Conservation (phyloP, 768 basidiomycete genomes). For the Paxillus involutus region DNA sequence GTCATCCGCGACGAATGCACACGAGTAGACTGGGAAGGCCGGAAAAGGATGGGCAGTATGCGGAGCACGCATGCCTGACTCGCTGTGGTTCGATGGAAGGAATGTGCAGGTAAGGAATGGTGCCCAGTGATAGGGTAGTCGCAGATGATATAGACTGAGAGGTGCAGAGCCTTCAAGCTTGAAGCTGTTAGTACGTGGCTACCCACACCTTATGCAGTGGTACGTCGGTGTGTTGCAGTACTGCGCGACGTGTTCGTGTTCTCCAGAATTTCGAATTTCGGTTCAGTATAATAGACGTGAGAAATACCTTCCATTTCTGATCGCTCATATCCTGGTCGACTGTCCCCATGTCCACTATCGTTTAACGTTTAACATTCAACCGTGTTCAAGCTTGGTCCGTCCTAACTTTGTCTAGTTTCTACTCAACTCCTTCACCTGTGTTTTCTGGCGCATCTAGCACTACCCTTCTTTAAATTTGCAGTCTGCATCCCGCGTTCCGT, state of each 20-base stretch:
- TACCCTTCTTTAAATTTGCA: too few species aligned
- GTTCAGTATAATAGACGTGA: slow-evolving; percentile 7
- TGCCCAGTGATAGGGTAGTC: background rate
- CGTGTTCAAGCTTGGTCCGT: background rate
- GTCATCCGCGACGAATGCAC: slow-evolving; percentile 72
- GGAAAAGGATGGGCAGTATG: slow-evolving; percentile 79
- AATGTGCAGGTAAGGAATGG: background rate
- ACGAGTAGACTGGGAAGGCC: slow-evolving; percentile 87
- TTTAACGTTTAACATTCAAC: too few species aligned
- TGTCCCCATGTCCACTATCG: too few species aligned
- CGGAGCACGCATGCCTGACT: slow-evolving; percentile 68
- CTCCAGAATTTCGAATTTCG: background rate
- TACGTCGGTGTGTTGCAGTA: background rate
- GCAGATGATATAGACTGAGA: slow-evolving; percentile 2
- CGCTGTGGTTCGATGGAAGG: background rate
- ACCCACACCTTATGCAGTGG: background rate
- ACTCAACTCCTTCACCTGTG: background rate
- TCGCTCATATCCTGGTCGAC: too few species aligned
- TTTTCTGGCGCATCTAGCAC: too few species aligned
- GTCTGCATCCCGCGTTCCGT: background rate
- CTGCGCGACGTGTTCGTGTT: background rate
- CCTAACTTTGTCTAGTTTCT: background rate
- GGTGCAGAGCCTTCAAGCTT: background rate
- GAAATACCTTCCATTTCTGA: slow-evolving; percentile 19
- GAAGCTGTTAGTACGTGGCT: background rate